Percentiles rank a stretch among this genome's conserved stretches.
Conservation (phyloP, 306 rosid genomes). For the Fagus crenata region DNA sequence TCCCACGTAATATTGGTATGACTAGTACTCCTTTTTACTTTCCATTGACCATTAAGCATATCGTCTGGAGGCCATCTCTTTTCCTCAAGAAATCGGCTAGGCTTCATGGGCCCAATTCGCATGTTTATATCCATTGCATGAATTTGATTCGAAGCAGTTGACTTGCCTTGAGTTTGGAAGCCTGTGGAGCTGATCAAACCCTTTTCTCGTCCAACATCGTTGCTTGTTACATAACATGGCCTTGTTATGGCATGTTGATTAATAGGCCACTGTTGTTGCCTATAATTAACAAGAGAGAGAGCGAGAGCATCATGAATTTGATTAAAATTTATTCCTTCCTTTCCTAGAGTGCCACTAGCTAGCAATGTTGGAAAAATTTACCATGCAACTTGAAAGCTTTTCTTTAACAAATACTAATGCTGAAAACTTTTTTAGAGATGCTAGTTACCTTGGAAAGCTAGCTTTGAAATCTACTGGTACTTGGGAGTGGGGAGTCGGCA, state of each 20-base stretch:
- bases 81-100: slow-evolving; percentile 52
- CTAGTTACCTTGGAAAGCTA: slow-evolving; percentile 39
- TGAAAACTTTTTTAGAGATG: background rate
- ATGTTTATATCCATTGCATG: slow-evolving; percentile 20
- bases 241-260: slow-evolving; percentile 35
- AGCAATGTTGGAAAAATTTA: background rate
- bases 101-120: slow-evolving; percentile 50
- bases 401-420: background rate
- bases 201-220: slow-evolving; percentile 20
- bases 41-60: slow-evolving; percentile 32
- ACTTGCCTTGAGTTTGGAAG: slow-evolving; percentile 33
- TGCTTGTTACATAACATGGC: slow-evolving; percentile 32
- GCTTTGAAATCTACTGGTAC: slow-evolving; percentile 37
- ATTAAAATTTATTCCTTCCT: background rate
- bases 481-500: slow-evolving; percentile 24
- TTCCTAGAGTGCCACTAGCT: no score
- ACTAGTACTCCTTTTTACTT: slow-evolving; percentile 25
- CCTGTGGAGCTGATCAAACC: slow-evolving; percentile 21
- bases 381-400: background rate
- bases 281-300: slow-evolving; percentile 5
- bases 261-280: slow-evolving; percentile 40
- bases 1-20: slow-evolving; percentile 16
- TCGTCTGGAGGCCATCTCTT: slow-evolving; percentile 53
- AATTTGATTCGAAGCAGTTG: slow-evolving; percentile 29
- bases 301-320: background rate